phyloP scores from a whole-genome alignment of 441 rosid genomes.

The Biscutella auriculata region DNA sequence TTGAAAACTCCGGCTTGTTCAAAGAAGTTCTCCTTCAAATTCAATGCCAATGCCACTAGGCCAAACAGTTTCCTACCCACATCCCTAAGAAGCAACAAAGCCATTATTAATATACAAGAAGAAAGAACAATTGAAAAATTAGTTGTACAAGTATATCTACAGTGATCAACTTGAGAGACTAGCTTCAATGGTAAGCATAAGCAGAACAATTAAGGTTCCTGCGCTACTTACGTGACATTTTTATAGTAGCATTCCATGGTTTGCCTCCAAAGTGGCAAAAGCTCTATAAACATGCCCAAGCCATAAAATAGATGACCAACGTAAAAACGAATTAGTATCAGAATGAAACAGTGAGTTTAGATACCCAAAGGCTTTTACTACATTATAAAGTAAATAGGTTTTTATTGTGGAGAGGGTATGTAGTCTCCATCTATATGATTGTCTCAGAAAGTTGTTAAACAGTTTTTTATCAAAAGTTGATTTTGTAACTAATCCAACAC shows the following conservation, averaged over 20 bases:
- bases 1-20: conserved; percentile 47
- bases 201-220: neutral
- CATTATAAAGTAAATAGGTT: neutral
- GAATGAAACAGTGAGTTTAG: neutral
- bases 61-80: conserved; percentile 40
- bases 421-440: too few relatives aligned
- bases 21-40: conserved; percentile 57
- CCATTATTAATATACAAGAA: neutral
- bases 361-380: neutral
- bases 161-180: neutral
- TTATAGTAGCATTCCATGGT: conserved; percentile 43
- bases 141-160: neutral
- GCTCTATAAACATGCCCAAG: conserved; percentile 31
- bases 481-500: too few relatives aligned
- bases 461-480: too few relatives aligned
- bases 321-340: neutral
- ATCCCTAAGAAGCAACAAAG: conserved; percentile 26
- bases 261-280: conserved; percentile 48
- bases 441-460: too few relatives aligned
- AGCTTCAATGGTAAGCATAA: neutral
- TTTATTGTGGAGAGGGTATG: too few relatives aligned
- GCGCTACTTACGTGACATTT: conserved; percentile 32
- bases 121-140: neutral
- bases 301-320: neutral
- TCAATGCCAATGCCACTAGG: conserved; percentile 60